These are phyloP conservation scores for Colletotrichum cuscutae DNA, from an alignment of 2,329 filamentous ascomycete species.

Conservation along the genomic window DNA sequence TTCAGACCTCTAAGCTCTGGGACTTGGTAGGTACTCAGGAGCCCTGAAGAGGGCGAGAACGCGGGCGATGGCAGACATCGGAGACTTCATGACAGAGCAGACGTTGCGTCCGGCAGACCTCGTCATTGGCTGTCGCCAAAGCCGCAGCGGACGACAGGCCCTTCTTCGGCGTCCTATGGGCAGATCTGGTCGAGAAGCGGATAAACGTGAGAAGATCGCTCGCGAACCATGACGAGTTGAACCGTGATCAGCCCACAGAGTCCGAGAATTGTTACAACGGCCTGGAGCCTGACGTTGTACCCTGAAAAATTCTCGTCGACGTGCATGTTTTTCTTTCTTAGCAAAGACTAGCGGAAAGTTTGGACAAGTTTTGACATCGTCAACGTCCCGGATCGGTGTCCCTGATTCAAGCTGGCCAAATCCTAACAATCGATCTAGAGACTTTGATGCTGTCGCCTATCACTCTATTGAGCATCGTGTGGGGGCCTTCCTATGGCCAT, in stretches of 20 bases:
- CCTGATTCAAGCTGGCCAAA: slow-evolving; percentile 14
- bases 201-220: slow-evolving; percentile 7
- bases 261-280: background rate
- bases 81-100: slow-evolving; percentile 7
- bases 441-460: no score
- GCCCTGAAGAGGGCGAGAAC: slow-evolving; percentile 9
- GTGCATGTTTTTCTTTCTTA: background rate
- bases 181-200: background rate
- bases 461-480: background rate
- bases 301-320: background rate
- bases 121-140: background rate
- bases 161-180: slow-evolving; percentile 3
- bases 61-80: background rate
- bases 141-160: background rate
- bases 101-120: background rate
- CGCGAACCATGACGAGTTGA: background rate
- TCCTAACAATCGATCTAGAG: background rate
- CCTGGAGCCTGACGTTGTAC: background rate
- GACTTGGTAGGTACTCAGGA: background rate
- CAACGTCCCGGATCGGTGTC: background rate
- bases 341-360: background rate
- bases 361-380: background rate
- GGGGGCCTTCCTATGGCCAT: background rate
- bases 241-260: slow-evolving; percentile 13
- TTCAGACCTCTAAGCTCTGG: background rate